A percentile compares a stretch with the other conserved stretches of the same genome.
phyloP scores from a whole-genome alignment of 1,284 basidiomycete species.

The Ganoderma meredithae region DNA sequence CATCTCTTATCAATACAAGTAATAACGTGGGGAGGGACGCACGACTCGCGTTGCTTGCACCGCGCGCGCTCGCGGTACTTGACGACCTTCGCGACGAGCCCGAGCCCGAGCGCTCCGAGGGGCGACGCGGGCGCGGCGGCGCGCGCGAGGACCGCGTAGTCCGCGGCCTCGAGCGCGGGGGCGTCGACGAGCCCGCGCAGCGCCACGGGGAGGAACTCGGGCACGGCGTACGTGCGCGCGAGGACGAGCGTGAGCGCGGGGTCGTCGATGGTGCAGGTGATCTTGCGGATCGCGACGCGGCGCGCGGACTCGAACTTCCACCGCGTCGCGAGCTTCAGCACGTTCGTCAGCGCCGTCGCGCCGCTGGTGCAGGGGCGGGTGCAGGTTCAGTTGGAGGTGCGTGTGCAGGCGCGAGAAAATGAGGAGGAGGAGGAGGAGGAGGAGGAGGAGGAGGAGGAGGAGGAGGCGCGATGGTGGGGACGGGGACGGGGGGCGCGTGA shows the following conservation, averaged over 20 bases:
- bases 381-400: too few relatives aligned
- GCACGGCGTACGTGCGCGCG: not conserved
- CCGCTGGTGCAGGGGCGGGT: not conserved
- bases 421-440: too few relatives aligned
- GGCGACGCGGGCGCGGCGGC: too few relatives aligned
- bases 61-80: not conserved
- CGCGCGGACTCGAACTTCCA: slow-evolving; percentile 1
- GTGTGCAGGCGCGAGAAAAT: too few relatives aligned
- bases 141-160: not conserved
- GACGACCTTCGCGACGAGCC: not conserved
- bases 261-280: not conserved
- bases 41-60: not conserved
- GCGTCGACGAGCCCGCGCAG: not conserved
- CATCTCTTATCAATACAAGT: not conserved
- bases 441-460: too few relatives aligned
- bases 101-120: not conserved
- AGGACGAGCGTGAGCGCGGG: slow-evolving; percentile 2
- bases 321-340: not conserved
- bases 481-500: too few relatives aligned
- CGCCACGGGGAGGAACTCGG: not conserved
- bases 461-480: too few relatives aligned
- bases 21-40: not conserved
- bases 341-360: not conserved
- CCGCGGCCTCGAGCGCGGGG: not conserved
- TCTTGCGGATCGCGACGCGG: not conserved